Percentiles rank a stretch among this genome's conserved stretches.
phyloP scores from a whole-genome alignment of 2,329 filamentous ascomycete genomes.

The Trichoderma citrinoviride region DNA sequence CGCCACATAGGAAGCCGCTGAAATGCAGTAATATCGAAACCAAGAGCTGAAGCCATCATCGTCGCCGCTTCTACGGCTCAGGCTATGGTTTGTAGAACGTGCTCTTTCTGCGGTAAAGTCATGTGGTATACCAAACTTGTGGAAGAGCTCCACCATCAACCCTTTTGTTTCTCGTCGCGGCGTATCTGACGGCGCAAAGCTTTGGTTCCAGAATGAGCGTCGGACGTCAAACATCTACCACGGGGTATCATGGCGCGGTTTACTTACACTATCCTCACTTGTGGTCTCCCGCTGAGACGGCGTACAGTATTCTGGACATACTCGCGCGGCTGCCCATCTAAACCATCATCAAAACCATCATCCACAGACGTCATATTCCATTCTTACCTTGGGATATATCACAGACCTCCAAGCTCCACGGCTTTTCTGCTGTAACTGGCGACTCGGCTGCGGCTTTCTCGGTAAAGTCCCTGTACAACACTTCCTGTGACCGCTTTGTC shows the following conservation, averaged over 20 bases:
- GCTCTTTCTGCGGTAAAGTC: conserved; percentile 35
- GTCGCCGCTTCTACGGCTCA: conserved; percentile 29
- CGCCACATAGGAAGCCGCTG: too few species aligned
- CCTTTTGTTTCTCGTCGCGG: conserved; percentile 28
- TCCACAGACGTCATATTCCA: too few species aligned
- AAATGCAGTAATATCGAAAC: conserved; percentile 34
- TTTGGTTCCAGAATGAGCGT: conserved; percentile 11
- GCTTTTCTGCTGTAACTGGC: conserved; percentile 25
- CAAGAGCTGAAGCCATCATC: conserved; percentile 30
- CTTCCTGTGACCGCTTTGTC: conserved; percentile 27
- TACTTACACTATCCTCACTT: conserved; percentile 33
- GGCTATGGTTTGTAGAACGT: conserved; percentile 36
- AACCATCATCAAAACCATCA: not conserved
- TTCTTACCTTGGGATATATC: conserved; percentile 28
- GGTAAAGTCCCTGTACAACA: conserved; percentile 29
- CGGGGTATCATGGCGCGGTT: not conserved
- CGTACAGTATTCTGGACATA: conserved; percentile 26
- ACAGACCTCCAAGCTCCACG: conserved; percentile 32
- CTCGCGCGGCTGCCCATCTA: conserved; percentile 28
- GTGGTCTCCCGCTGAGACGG: conserved; percentile 28
- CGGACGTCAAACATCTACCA: not conserved
- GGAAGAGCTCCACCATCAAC: conserved; percentile 32
- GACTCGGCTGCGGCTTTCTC: conserved; percentile 27
- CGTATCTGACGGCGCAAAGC: conserved; percentile 33
- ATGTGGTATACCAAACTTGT: conserved; percentile 31